Base-by-base conservation (phyloP, 179 eudicot species). In the Silene noctiflora region DNA sequence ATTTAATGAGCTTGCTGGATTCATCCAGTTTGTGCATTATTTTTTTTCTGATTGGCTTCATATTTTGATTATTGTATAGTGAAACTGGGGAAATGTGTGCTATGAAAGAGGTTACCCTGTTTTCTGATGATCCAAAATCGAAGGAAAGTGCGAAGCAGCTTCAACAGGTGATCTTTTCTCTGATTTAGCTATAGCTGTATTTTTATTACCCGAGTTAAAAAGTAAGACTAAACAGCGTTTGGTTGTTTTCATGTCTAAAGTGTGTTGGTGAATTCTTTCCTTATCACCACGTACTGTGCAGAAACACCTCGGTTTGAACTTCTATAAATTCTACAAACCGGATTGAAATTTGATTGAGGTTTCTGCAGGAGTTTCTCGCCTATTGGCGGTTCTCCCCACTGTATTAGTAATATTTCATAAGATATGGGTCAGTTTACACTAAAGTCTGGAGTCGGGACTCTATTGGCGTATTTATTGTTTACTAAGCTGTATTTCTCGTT, bases 61-160 rank as follows among this genome's bases (percentile, higher is more conserved):
- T 71, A 46, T 33, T 35, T 69, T 68, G 11, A n/a, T 78, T 6
- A 10, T 58, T 69, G 55, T 70, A 46, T 79, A 91, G 98, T 86
- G 97, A 90, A 78, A 91, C 87, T 29, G 98, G 98, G 72, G 98
- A 91, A 85, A 94, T 94, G 97, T 94, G 98, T 83, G 98, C 98
- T 58, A 94, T 94, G 96, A 94, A 91, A 87, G 98, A 94, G 88
- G 98, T 94, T 59, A 94, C 97, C 8, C 87, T 94, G 77, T 94
- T 91, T 80, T 84, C 94, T 72, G 97, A 94, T 83, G 98, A 94
- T 82, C 87, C 97, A 27, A 94, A 94, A 85, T 94, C 98, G 31
- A 94, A 88, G 85, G 98, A 94, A 91, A 91, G 98, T 85, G 96
- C 96, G 78, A 94, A 90, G 85, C 98, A 94, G 82, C 88, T 94